Base-by-base conservation (phyloP, 352 stramenopile genomes). In the Globisporangium alternatum region DNA sequence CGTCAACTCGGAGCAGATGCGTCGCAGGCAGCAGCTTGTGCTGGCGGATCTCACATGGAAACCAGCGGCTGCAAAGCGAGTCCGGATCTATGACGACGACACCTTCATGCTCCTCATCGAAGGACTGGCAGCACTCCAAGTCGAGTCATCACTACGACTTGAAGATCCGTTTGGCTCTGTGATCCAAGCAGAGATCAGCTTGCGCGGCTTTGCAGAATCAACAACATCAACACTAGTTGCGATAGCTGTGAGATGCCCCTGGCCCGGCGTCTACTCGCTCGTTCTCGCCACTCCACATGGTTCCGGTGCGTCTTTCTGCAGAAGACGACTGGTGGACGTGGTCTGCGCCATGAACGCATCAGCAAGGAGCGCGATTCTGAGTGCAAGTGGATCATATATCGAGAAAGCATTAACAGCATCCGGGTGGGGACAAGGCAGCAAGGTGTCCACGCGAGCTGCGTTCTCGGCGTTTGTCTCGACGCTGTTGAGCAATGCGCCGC, bases 91-190 rank as follows among this genome's bases (percentile, higher is more conserved):
- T 10, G 22, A 39, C 8, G 51, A 30, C 30, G 64, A 64, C 48
- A 49, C 30, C 0, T 21, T 69, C 22, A 43, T 56, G 22, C 56
- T 69, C 9, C 39, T 69, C 1, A 15, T 69, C 15, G 56, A 69
- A 5, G 22, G 35, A 0, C 5, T 19, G 44, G 0, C 31, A 35
- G 0, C 13, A 7, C 56, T 4, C 2, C 1, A 25, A n/a, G 45
- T 25, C 5, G 12, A 8, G 0, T 37, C 31, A 15, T 28, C 8
- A 6, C 44, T 62, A 5, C 43, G n/a, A n/a, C 9, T 67, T 22
- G 30, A 47, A n/a, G 22, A 25, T 17, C 1, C 21, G 9, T 41
- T 41, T 15, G 35, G 35, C 12, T 4, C 12, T 41, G 9, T 3
- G 17, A 47, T 22, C 6, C 41, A n/a, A 47, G 41, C 41, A 8